Evolutionary conservation across 305 asterid genomes (phyloP).

Genomic region (Lippia alba): DNA sequence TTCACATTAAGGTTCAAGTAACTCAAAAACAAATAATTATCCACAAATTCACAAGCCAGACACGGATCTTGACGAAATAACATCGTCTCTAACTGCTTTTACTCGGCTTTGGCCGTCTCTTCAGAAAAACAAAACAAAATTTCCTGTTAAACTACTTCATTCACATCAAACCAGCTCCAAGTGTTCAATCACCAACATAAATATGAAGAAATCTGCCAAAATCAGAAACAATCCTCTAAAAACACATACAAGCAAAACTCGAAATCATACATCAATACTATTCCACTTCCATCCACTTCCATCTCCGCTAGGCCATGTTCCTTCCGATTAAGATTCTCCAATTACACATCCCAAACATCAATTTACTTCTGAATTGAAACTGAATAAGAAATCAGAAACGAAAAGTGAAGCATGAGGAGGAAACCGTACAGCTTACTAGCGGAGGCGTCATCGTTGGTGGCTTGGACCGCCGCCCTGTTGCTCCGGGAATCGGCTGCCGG

Average conservation of each 20-base stretch:
- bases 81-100: slow-evolving; percentile 6
- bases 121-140: background rate
- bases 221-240: slow-evolving; percentile 23
- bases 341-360: background rate
- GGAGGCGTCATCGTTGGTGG: slow-evolving; percentile 92
- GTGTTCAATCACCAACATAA: background rate
- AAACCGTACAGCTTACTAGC: slow-evolving; percentile 85
- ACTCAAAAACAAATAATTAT: too few species aligned
- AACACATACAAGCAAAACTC: background rate
- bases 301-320: background rate
- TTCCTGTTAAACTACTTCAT: background rate
- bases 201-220: background rate
- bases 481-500: slow-evolving; percentile 70
- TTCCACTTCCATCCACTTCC: slow-evolving; percentile 12
- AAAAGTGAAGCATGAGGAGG: background rate
- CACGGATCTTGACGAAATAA: background rate
- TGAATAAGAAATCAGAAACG: background rate
- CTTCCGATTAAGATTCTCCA: slow-evolving; percentile 12
- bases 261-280: background rate
- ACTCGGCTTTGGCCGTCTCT: background rate
- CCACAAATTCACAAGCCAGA: slow-evolving; percentile 19
- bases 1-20: background rate
- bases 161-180: background rate
- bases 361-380: slow-evolving; percentile 17
- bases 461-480: slow-evolving; percentile 64